Evolutionary conservation across 2,329 filamentous ascomycete species (phyloP).

Genomic region (Chrysoporthe cubensis): DNA sequence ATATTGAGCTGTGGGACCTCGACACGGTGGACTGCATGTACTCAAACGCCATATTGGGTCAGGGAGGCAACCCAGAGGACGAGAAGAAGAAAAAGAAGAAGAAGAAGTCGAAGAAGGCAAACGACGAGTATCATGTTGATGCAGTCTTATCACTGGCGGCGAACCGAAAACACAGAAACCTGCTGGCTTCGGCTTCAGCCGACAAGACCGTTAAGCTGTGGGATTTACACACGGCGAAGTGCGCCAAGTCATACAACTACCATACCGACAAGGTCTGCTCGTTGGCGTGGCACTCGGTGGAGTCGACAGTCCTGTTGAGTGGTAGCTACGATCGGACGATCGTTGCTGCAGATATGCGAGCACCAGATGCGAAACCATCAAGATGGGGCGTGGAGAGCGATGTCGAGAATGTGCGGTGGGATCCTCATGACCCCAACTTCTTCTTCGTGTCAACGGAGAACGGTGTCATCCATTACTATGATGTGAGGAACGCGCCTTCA

Average conservation of each 20-base stretch:
- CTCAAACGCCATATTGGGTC: constrained; percentile 91
- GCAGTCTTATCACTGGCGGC: constrained; percentile 88
- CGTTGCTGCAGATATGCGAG: constrained; percentile 94
- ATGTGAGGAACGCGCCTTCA: constrained; percentile 75
- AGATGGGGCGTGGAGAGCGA: constrained; percentile 95
- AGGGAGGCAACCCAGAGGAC: constrained; percentile 60
- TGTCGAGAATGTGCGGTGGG: constrained; percentile 90
- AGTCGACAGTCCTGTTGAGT: constrained; percentile 86
- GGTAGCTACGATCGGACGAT: constrained; percentile 95
- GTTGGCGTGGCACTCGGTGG: constrained; percentile 86
- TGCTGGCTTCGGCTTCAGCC: constrained; percentile 91
- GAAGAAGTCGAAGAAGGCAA: constrained; percentile 86
- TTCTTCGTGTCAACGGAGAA: constrained; percentile 96
- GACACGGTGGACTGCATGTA: constrained; percentile 98
- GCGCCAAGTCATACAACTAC: constrained; percentile 92
- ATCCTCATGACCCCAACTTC: constrained; percentile 88
- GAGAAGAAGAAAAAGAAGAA: constrained; percentile 82
- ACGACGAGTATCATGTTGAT: constrained; percentile 92
- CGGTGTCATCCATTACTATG: constrained; percentile 90
- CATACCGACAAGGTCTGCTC: constrained; percentile 99
- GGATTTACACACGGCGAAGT: constrained; percentile 90
- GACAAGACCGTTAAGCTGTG: constrained; percentile 98
- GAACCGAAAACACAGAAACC: constrained; percentile 90
- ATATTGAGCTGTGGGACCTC: constrained; percentile 98
- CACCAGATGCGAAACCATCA: constrained; percentile 78